phyloP scores from a whole-genome alignment of 768 basidiomycete species.

The Cubamyces lactineus region DNA sequence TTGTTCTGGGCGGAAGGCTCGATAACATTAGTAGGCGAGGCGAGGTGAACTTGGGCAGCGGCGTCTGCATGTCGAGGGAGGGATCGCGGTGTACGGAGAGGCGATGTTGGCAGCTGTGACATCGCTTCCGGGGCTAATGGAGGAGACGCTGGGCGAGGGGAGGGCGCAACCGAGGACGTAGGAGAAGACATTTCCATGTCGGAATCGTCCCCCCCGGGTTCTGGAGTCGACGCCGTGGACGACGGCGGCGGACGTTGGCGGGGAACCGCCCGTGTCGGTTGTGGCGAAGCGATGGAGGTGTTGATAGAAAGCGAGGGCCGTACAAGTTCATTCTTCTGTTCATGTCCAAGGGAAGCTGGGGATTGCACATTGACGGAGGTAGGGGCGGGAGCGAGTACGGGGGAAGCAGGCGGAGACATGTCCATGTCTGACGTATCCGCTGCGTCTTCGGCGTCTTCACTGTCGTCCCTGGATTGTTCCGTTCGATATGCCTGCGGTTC shows the following conservation, averaged over 20 bases:
- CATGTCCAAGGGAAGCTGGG: background rate
- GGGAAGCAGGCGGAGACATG: slow-evolving; percentile 23
- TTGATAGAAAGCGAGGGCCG: slow-evolving; percentile 17
- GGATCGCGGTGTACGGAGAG: background rate
- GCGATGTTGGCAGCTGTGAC: background rate
- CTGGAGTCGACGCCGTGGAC: slow-evolving; percentile 4
- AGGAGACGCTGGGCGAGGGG: background rate
- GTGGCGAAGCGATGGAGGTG: slow-evolving; percentile 12
- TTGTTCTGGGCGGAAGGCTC: background rate
- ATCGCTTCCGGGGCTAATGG: background rate
- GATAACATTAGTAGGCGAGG: background rate
- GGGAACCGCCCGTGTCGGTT: background rate
- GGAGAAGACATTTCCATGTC: slow-evolving; percentile 24
- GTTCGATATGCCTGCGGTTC: background rate
- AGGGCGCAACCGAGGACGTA: slow-evolving; percentile 8
- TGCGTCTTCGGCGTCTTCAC: slow-evolving; percentile 1
- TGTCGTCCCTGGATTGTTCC: slow-evolving; percentile 2
- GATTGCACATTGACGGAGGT: background rate
- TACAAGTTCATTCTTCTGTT: slow-evolving; percentile 3
- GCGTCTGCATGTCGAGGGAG: background rate
- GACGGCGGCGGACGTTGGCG: slow-evolving; percentile 8
- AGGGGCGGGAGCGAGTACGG: background rate
- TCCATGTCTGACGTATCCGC: slow-evolving; percentile 23
- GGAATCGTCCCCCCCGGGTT: slow-evolving; percentile 13
- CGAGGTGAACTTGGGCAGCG: background rate